A percentile compares a stretch with the other conserved stretches of the same genome.
phyloP scores from a whole-genome alignment of 371 early-diverging fungal genomes.

The Smittium culicis region DNA sequence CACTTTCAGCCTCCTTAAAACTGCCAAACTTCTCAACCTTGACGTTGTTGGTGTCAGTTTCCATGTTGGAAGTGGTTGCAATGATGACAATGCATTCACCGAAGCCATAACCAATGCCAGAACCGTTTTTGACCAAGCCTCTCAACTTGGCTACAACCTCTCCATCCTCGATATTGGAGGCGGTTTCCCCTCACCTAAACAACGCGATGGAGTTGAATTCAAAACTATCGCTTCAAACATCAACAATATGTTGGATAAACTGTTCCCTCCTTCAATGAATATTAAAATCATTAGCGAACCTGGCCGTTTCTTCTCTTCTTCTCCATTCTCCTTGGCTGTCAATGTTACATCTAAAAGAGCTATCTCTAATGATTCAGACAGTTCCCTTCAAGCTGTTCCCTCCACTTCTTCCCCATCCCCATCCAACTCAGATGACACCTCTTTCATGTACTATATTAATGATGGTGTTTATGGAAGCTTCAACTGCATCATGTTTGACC shows the following conservation, averaged over 20 bases:
- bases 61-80: constrained; percentile 93
- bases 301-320: constrained; percentile 88
- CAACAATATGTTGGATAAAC: constrained; percentile 54
- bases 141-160: constrained; percentile 55
- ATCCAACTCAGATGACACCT: constrained; percentile 33
- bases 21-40: constrained; percentile 65
- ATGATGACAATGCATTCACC: constrained; percentile 72
- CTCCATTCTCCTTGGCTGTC: constrained; percentile 84
- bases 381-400: constrained; percentile 2
- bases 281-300: constrained; percentile 94
- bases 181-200: constrained; percentile 86
- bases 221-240: constrained; percentile 70
- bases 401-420: constrained; percentile 11
- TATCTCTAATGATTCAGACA: constrained; percentile 34
- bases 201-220: constrained; percentile 58
- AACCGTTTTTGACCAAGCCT: constrained; percentile 72
- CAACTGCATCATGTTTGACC: constrained; percentile 96
- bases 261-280: constrained; percentile 48
- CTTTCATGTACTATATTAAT: constrained; percentile 90
- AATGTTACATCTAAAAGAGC: constrained; percentile 80
- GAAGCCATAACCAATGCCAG: constrained; percentile 81
- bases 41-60: constrained; percentile 82
- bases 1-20: constrained; percentile 50
- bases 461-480: constrained; percentile 96
- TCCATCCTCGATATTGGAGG: constrained; percentile 88